Evolutionary conservation across 176 grass and related monocot species (phyloP).

Genomic region (Bothriochloa decipiens): DNA sequence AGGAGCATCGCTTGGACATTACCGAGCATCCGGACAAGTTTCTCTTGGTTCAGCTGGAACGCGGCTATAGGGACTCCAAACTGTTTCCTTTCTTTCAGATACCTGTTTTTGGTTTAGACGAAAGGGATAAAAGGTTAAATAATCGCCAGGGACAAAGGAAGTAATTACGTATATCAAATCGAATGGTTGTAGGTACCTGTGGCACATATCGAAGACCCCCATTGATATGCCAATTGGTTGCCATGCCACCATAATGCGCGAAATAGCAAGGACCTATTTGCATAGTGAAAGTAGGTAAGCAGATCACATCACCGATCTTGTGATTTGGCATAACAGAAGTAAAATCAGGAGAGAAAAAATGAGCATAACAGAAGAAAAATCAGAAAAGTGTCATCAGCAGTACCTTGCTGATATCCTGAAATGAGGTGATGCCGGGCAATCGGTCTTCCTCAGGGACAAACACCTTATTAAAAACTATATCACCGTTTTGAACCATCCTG

Average conservation of each 20-base stretch:
- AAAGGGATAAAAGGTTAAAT: neutral
- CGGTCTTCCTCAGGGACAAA: constrained; percentile 79
- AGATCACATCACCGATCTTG: neutral
- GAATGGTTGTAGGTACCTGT: constrained; percentile 36
- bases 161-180: neutral
- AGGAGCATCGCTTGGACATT: constrained; percentile 84
- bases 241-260: constrained; percentile 80
- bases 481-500: constrained; percentile 83
- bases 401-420: constrained; percentile 82
- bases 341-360: neutral
- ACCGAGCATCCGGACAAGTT: constrained; percentile 75
- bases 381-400: neutral
- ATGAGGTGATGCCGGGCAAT: constrained; percentile 64
- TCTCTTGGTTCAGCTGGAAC: constrained; percentile 85
- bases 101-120: constrained; percentile 45
- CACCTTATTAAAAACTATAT: constrained; percentile 67
- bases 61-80: constrained; percentile 69
- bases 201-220: constrained; percentile 76
- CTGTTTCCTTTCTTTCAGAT: constrained; percentile 81
- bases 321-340: neutral
- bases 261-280: constrained; percentile 72
- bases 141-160: neutral
- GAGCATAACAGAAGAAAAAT: neutral
- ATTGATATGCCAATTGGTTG: constrained; percentile 72
- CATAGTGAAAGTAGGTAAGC: neutral